Evolutionary conservation across 2,329 filamentous ascomycete species (phyloP), one percentile per base, ranked within the genome.

Genomic region (Curvularia eragrostidis): DNA sequence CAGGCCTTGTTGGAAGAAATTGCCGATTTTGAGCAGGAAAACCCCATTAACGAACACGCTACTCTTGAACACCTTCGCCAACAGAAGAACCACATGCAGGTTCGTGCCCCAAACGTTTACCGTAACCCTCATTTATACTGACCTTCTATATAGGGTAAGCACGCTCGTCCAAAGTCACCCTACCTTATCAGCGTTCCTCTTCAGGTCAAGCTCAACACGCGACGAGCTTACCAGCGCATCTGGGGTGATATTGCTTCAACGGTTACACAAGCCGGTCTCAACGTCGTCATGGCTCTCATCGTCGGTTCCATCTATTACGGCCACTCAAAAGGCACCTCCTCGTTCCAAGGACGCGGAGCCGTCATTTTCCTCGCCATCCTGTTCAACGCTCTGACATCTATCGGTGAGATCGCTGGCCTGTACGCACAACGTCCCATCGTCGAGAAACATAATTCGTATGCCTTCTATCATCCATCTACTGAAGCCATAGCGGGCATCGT

Each of bases 391-490:
- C 73, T 88, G 18, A 82, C 79, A 0, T 82, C 85, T 8, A 84
- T 88, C 50, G 78, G 81, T 1, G 87, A 89, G 41, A 77, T 77
- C 53, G 66, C 67, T 43, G 64, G 59, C 43, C 59, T 96, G 2
- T 97, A 94, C 70, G 85, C 90, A 1, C 92, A 97, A 83, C 88
- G 93, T 21, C 89, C 91, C 0, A 95, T 97, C 66, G 91, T 97
- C 58, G 92, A 97, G 70, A 97, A 97, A 73, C 93, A 97, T 68
- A 80, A 83, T 52, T 87, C 89, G 24, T 97, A 96, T 73, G 91
- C 92, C 13, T 84, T 97, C 36, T 96, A 97, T 67, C 93, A 96
- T 70, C 92, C 93, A 0, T 91, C 89, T 8, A 89, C 91, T 5
- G 93, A 97, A 81, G 91, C 91, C 13, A 83, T 91, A 59, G 87